Base-by-base conservation (phyloP, 1,284 basidiomycete species). In the Pseudomicrostroma phylloplanum region DNA sequence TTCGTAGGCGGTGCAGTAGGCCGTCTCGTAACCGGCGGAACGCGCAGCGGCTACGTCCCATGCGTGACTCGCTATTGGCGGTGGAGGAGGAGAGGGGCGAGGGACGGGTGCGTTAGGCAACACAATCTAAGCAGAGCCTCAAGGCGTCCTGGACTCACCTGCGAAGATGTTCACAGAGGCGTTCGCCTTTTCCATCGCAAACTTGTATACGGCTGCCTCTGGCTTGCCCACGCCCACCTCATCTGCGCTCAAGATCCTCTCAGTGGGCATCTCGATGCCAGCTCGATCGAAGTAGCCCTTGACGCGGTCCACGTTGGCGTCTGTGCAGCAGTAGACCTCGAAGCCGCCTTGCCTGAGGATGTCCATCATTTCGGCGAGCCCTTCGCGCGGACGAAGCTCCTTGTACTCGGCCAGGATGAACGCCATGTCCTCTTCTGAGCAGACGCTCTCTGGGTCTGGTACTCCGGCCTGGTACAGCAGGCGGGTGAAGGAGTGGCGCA, bases 391-490 rank as follows among this genome's bases (percentile, higher is more conserved):
- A 26, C 49, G 9, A 9, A 58, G 41, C 48, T 58, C 25, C 25
- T 42, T 42, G 36, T 58, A 58, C 25, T 58, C 49, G 49, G 26
- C 23, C 8, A 58, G 23, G n/a, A 54, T 59, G 25, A n/a, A 59
- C 17, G n/a, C n/a, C 13, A 59, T 40, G 54, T 59, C 48, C 12
- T 59, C 58, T 25, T 23, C 7, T 19, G 40, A 49, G 19, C 48
- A 49, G 54, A 59, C 39, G 8, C 8, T 49, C 23, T 17, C 48
- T 7, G 57, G n/a, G 48, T 58, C 39, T 13, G 17, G 23, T 9
- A 41, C 39, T 9, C 39, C 57, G 2, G 57, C 25, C 48, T 58
- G 57, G 41, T 40, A 46, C n/a, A 58, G 23, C 7, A 42, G 23
- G 30, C 40, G 26, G 13, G 41, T 46, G 21, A 58, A 58, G 3